Evolutionary conservation across 2,329 filamentous ascomycete genomes (phyloP).

Genomic region (Venturia aucupariae): DNA sequence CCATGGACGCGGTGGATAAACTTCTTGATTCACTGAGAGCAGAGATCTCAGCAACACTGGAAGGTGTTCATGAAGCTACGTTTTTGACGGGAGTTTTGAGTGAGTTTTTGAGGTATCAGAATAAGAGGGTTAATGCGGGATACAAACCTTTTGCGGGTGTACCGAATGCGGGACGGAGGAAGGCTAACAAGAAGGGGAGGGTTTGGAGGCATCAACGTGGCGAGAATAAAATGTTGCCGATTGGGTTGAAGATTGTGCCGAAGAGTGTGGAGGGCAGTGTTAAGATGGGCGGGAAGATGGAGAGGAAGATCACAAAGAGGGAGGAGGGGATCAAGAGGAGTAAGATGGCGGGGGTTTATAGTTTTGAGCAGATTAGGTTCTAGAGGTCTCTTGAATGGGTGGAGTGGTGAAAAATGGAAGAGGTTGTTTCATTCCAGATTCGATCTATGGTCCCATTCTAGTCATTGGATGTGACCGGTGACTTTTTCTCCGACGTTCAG

Average conservation of each 20-base stretch:
- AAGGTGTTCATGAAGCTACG: slow-evolving; percentile 60
- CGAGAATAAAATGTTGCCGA: slow-evolving; percentile 48
- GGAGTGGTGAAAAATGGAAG: not conserved
- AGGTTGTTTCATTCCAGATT: too few relatives aligned
- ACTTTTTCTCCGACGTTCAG: too few relatives aligned
- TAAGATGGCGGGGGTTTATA: slow-evolving; percentile 54
- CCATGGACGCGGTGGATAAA: slow-evolving; percentile 49
- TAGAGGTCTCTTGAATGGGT: slow-evolving; percentile 25
- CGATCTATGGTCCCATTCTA: too few relatives aligned
- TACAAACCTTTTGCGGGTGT: not conserved
- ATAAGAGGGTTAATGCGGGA: slow-evolving; percentile 19
- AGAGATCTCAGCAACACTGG: slow-evolving; percentile 62
- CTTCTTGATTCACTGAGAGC: slow-evolving; percentile 56
- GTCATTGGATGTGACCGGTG: too few relatives aligned
- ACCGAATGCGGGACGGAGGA: slow-evolving; percentile 20
- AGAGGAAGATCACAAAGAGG: slow-evolving; percentile 67
- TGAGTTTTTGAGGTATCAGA: slow-evolving; percentile 56
- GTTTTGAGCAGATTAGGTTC: slow-evolving; percentile 65
- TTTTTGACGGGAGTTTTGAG: slow-evolving; percentile 55
- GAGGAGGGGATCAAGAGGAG: not conserved
- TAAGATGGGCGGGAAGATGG: slow-evolving; percentile 63
- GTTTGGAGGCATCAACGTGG: slow-evolving; percentile 35
- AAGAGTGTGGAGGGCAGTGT: slow-evolving; percentile 41
- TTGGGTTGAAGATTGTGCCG: slow-evolving; percentile 56
- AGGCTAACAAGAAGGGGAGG: slow-evolving; percentile 24